Percentiles rank a stretch among this genome's conserved stretches.
phyloP scores from a whole-genome alignment of 176 grass and related monocot species.

The Elymus sibiricus region DNA sequence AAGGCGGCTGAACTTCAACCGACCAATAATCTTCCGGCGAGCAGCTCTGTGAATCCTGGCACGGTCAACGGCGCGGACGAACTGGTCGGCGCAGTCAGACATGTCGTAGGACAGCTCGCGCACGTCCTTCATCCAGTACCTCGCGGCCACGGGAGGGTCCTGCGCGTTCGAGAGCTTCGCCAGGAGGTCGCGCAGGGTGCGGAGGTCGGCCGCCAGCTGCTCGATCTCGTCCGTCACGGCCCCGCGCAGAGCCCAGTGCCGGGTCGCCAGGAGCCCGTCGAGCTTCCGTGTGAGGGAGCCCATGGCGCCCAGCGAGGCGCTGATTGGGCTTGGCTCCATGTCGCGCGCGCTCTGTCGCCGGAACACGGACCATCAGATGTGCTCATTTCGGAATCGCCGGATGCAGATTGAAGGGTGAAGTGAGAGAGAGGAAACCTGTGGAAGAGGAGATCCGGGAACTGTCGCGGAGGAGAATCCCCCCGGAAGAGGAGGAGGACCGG shows the following conservation, averaged over 20 bases:
- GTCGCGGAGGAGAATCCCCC: too few relatives aligned
- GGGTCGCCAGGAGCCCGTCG: not conserved
- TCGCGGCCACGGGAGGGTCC: not conserved
- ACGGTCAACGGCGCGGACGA: too few relatives aligned
- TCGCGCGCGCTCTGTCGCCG: not conserved
- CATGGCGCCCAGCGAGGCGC: not conserved
- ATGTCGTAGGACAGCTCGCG: too few relatives aligned
- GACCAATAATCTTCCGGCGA: not conserved
- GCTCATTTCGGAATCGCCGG: too few relatives aligned
- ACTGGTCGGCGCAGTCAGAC: too few relatives aligned
- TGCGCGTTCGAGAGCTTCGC: not conserved
- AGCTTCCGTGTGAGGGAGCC: not conserved
- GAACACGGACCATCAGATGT: too few relatives aligned
- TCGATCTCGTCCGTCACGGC: not conserved
- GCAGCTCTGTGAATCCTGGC: not conserved
- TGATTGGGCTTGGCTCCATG: not conserved
- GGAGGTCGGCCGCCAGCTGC: not conserved
- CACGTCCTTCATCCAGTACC: not conserved
- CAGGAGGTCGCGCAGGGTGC: not conserved
- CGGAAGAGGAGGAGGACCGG: too few relatives aligned
- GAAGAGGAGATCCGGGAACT: too few relatives aligned
- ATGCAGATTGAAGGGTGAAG: too few relatives aligned
- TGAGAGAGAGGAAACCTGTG: too few relatives aligned
- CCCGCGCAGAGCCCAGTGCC: not conserved
- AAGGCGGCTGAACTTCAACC: not conserved